Percentiles rank a stretch among this genome's conserved stretches.
phyloP scores from a whole-genome alignment of 768 basidiomycete species.

The Podaxis sp. region DNA sequence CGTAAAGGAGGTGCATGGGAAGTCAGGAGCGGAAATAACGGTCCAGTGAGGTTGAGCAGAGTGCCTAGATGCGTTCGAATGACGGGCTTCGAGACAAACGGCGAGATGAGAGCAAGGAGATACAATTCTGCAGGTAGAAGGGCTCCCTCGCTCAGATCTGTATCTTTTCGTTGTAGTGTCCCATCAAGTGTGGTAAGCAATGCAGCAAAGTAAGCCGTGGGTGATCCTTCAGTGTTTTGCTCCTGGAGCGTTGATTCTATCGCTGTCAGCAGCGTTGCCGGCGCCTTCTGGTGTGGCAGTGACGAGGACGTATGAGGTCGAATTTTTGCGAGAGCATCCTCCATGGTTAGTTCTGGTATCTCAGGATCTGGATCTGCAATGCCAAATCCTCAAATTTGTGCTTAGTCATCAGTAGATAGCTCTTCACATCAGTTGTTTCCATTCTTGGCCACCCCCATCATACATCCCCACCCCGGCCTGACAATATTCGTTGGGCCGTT shows the following conservation, averaged over 20 bases:
- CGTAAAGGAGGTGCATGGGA: constrained; percentile 77
- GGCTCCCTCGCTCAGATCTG: constrained; percentile 59
- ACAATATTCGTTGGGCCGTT: not conserved
- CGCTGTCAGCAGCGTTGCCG: constrained; percentile 81
- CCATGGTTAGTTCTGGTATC: constrained; percentile 37
- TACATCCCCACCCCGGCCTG: not conserved
- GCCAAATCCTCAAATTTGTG: constrained; percentile 15
- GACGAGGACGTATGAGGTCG: constrained; percentile 80
- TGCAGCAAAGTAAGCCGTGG: constrained; percentile 95
- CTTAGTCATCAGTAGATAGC: constrained; percentile 18
- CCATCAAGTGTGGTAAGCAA: constrained; percentile 82
- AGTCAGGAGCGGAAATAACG: constrained; percentile 68
- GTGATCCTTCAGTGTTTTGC: constrained; percentile 60
- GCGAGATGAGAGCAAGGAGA: constrained; percentile 73
- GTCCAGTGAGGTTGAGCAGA: constrained; percentile 70
- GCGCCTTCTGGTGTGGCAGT: constrained; percentile 85
- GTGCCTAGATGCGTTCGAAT: constrained; percentile 73
- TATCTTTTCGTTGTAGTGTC: constrained; percentile 60
- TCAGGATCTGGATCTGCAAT: not conserved
- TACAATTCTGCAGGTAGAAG: constrained; percentile 84
- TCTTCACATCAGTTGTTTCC: not conserved
- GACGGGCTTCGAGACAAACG: constrained; percentile 78
- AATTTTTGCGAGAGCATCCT: constrained; percentile 77
- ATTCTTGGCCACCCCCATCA: not conserved
- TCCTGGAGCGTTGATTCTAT: constrained; percentile 80